These are phyloP conservation scores for Saccharum hybrid DNA, from an alignment of 202 grass and related monocot genomes.

Conservation along the genomic window DNA sequence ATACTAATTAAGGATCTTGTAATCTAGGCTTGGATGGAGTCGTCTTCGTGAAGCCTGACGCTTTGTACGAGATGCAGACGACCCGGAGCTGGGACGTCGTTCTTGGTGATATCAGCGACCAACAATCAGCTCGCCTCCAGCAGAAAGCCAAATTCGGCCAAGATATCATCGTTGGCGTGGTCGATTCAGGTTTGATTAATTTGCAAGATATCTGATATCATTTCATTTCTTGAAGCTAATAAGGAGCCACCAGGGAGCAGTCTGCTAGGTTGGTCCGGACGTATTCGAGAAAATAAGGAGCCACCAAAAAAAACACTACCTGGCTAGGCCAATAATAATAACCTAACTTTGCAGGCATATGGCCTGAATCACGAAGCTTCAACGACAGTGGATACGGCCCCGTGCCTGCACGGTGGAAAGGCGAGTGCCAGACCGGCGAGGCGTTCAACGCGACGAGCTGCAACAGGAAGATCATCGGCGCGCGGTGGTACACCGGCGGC, in stretches of 20 bases:
- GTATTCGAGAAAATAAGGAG: too few species aligned
- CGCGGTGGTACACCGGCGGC: too few species aligned
- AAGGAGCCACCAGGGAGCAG: too few species aligned
- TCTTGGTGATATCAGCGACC: not conserved
- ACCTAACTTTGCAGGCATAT: not conserved
- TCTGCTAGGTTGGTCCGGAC: too few species aligned
- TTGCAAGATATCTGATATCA: not conserved
- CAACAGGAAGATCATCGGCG: too few species aligned
- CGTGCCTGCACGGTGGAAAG: constrained; percentile 28
- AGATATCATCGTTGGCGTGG: not conserved
- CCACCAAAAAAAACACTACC: too few species aligned
- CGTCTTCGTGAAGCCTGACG: not conserved
- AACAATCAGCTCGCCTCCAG: too few species aligned
- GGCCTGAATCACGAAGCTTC: constrained; percentile 5
- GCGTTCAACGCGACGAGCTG: not conserved
- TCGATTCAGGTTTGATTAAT: not conserved
- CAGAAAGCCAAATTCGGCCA: not conserved
- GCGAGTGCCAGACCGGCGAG: constrained; percentile 6
- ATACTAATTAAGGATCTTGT: too few species aligned
- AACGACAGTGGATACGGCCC: constrained; percentile 3
- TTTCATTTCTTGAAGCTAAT: too few species aligned
- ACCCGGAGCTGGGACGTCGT: not conserved
- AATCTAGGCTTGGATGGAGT: not conserved
- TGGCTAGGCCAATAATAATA: too few species aligned
- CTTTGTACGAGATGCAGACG: not conserved